Evolutionary conservation across 441 rosid species (phyloP).

Genomic region (Gossypium davidsonii): DNA sequence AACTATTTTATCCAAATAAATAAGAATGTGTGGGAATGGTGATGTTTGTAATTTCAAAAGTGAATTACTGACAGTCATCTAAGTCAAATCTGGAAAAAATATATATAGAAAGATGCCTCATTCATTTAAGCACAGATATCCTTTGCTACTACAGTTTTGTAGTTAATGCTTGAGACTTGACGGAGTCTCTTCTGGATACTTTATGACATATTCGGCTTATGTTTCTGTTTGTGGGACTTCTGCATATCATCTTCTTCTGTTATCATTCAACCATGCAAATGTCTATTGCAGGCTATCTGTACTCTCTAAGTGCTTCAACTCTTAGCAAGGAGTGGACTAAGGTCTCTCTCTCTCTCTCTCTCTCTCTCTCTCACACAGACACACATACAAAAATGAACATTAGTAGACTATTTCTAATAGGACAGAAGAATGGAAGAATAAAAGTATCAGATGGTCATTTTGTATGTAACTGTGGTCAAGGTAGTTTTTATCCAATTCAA

Average conservation of each 20-base stretch:
- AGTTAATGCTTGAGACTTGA: not conserved
- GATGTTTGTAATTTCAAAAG: too few species aligned
- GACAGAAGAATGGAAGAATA: not conserved
- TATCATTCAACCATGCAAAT: slow-evolving; percentile 8
- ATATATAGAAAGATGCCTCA: not conserved
- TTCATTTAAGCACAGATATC: not conserved
- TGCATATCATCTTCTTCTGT: not conserved
- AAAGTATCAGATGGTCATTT: not conserved
- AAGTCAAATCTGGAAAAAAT: too few species aligned
- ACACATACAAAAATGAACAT: not conserved
- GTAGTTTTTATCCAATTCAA: slow-evolving; percentile 13
- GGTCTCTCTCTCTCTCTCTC: slow-evolving; percentile 33
- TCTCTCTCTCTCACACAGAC: not conserved
- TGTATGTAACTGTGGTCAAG: not conserved
- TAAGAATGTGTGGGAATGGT: too few species aligned
- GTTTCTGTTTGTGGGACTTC: not conserved
- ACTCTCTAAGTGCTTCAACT: slow-evolving; percentile 82
- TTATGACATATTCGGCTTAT: not conserved
- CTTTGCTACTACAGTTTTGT: not conserved
- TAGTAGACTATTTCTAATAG: slow-evolving; percentile 3
- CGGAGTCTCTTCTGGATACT: not conserved
- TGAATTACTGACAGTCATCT: too few species aligned
- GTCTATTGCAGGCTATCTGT: slow-evolving; percentile 62
- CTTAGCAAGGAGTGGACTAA: slow-evolving; percentile 73
- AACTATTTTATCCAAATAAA: too few species aligned